phyloP scores from a whole-genome alignment of 2,329 filamentous ascomycete species.

The Tolypocladium tundrense region DNA sequence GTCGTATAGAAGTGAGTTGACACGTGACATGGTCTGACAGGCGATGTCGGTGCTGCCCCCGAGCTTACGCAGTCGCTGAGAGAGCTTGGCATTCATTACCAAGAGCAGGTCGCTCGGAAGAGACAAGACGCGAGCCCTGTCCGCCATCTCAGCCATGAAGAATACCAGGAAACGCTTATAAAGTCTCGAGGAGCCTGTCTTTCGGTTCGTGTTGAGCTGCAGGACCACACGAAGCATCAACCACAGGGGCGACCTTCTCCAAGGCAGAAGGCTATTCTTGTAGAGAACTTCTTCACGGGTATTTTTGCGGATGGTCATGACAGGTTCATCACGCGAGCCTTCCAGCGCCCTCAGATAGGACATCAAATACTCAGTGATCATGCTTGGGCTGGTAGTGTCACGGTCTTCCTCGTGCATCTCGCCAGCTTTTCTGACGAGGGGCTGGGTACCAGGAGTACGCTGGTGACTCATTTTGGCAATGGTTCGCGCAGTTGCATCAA shows the following conservation, averaged over 20 bases:
- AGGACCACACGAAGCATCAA: conserved; percentile 5
- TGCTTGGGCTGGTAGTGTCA: conserved; percentile 36
- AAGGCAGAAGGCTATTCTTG: background rate
- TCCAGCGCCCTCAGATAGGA: conserved; percentile 22
- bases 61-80: conserved; percentile 28
- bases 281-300: conserved; percentile 35
- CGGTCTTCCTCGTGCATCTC: conserved; percentile 27
- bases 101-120: conserved; percentile 18
- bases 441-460: conserved; percentile 1
- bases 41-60: no score
- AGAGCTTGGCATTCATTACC: conserved; percentile 34
- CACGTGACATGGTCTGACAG: no score
- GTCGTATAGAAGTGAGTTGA: no score
- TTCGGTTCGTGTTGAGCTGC: conserved; percentile 1
- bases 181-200: conserved; percentile 10
- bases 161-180: conserved; percentile 44
- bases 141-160: conserved; percentile 24
- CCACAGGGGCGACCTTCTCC: conserved; percentile 4
- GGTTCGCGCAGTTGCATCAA: no score
- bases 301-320: conserved; percentile 33
- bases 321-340: conserved; percentile 18
- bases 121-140: no score
- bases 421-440: conserved; percentile 23
- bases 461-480: conserved; percentile 21
- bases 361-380: conserved; percentile 39